phyloP scores from a whole-genome alignment of 176 grass and related monocot genomes.

The Rhynchospora pubera region DNA sequence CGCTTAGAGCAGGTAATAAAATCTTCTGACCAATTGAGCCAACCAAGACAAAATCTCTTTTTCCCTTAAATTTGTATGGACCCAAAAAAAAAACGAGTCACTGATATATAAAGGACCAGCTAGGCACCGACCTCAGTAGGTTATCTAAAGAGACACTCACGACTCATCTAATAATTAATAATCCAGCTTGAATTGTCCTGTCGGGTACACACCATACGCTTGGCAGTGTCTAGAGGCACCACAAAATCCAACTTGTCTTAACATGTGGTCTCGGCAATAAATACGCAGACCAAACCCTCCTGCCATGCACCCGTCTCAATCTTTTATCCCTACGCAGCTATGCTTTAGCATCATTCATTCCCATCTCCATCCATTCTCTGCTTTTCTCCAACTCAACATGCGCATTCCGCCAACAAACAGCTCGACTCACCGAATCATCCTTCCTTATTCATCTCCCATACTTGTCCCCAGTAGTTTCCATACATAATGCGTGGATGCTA shows the following conservation, averaged over 20 bases:
- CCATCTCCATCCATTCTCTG: background rate
- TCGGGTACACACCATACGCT: background rate
- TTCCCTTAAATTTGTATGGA: background rate
- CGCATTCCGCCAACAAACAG: slow-evolving; percentile 11
- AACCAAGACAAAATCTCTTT: background rate
- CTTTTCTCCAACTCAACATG: slow-evolving; percentile 8
- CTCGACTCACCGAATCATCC: background rate
- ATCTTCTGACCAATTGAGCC: background rate
- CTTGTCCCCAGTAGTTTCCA: background rate
- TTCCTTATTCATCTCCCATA: background rate
- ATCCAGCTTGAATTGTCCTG: background rate
- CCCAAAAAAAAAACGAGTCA: background rate
- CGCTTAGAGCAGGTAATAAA: background rate
- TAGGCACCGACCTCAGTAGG: background rate
- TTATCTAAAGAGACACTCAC: no score
- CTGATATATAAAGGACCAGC: background rate
- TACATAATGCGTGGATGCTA: background rate
- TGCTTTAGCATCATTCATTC: background rate
- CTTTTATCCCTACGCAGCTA: background rate
- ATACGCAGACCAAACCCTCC: background rate
- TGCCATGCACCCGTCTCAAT: background rate
- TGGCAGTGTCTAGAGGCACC: background rate
- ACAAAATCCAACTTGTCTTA: background rate
- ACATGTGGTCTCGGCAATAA: background rate
- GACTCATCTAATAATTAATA: no score